Base-by-base conservation (phyloP, 148 eudicot species). In the Limonium bicolor region DNA sequence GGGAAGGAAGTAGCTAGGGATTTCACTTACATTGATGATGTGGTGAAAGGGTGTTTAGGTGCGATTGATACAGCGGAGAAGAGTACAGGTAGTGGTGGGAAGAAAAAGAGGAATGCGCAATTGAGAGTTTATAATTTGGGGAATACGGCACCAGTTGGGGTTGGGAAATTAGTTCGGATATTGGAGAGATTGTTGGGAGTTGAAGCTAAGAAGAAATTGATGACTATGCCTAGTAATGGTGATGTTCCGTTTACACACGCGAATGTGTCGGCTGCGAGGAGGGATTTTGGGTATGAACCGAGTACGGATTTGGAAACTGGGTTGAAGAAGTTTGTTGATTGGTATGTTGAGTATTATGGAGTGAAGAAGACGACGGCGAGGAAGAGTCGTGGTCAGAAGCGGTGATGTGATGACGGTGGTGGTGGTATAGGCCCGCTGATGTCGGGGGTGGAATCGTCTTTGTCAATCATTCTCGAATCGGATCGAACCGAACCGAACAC, bases 171-270 rank as follows among this genome's bases (percentile, higher is more conserved):
- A 49, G 86, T 82, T 3, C 42, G 69, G 16, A 73, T 82, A 5
- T 28, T 82, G 56, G 93, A 82, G 58, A 77, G 55, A 63, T 63
- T 71, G 28, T 37, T 82, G 64, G 77, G 74, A 49, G 51, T 71
- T 12, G 77, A 82, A 45, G 93, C 93, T 1, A 82, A 74, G 65
- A 82, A 77, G 59, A 68, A 71, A n/a, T 40, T 74, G 24, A 63
- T 82, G 20, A 82, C 71, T 0, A 82, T 82, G 93, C 86, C 93
- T 0, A 86, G 93, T 25, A 82, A 82, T 67, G 93, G 93, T 3
- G 93, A 82, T 60, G 86, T 82, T 14, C 86, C 86, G 33, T 82
- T 68, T 22, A 82, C 93, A 0, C 82, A 82, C 37, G 93, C 93
- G 22, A 81, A 81, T 44, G 77, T 77, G 6, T 71, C 67, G 33